phyloP scores from a whole-genome alignment of 2,329 filamentous ascomycete genomes.

The Phialemoniopsis sp. region DNA sequence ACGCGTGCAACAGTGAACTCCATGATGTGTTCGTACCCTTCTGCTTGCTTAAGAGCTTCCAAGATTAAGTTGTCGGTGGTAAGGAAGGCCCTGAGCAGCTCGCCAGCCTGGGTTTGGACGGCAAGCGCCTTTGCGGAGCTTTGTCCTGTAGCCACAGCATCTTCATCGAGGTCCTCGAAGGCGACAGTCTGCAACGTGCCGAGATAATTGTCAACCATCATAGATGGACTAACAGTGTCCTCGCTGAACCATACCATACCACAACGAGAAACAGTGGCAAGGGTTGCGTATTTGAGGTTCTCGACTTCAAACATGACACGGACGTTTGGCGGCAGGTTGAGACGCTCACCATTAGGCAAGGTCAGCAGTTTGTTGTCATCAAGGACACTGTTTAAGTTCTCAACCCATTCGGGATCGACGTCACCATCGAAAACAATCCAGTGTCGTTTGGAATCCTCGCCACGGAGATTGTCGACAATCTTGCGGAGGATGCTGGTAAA shows the following conservation, averaged over 20 bases:
- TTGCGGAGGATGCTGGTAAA: constrained; percentile 98
- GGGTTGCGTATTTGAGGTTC: constrained; percentile 91
- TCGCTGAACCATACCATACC: constrained; percentile 99
- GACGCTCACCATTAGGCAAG: constrained; percentile 93
- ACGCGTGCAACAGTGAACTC: constrained; percentile 90
- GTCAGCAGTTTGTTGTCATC: constrained; percentile 99
- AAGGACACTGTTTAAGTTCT: constrained; percentile 98
- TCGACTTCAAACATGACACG: constrained; percentile 99
- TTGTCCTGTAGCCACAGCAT: constrained; percentile 72
- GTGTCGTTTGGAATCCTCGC: constrained; percentile 93
- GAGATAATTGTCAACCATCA: constrained; percentile 92
- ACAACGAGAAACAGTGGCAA: constrained; percentile 98
- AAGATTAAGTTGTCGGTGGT: constrained; percentile 77
- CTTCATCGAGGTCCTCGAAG: constrained; percentile 95
- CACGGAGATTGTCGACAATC: constrained; percentile 97
- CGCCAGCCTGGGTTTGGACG: constrained; percentile 75
- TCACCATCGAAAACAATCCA: constrained; percentile 99
- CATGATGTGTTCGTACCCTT: constrained; percentile 92
- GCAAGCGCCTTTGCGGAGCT: constrained; percentile 74
- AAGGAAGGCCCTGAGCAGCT: constrained; percentile 71
- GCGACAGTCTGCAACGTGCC: constrained; percentile 75
- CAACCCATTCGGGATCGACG: constrained; percentile 98
- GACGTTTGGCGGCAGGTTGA: constrained; percentile 90
- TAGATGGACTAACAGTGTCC: constrained; percentile 86
- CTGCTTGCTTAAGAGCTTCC: constrained; percentile 71